A percentile compares a stretch with the other conserved stretches of the same genome.
Evolutionary conservation across 805 yeast species (phyloP).

Genomic region (Candida piceae): DNA sequence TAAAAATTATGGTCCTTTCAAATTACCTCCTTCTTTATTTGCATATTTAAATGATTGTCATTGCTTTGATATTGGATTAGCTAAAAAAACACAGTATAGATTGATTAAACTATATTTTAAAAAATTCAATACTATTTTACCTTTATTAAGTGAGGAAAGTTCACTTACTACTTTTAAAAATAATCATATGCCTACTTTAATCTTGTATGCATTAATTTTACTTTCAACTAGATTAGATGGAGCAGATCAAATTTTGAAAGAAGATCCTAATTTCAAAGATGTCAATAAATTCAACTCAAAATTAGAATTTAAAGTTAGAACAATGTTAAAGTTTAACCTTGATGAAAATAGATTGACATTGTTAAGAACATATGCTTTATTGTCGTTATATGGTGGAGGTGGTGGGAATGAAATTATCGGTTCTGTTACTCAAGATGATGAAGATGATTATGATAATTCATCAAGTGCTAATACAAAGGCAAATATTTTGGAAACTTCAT

Average conservation of each 20-base stretch:
- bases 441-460: not conserved
- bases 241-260: constrained; percentile 25
- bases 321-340: constrained; percentile 32
- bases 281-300: constrained; percentile 21
- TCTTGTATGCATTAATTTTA: constrained; percentile 39
- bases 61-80: constrained; percentile 12
- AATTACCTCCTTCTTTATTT: constrained; percentile 10
- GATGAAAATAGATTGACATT: constrained; percentile 35
- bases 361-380: constrained; percentile 31
- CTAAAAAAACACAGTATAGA: constrained; percentile 9
- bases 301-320: constrained; percentile 30
- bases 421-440: not conserved
- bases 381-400: constrained; percentile 37
- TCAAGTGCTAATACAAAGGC: not conserved
- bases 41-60: constrained; percentile 10
- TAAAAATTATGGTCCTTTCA: constrained; percentile 15
- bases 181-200: constrained; percentile 35
- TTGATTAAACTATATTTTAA: constrained; percentile 35
- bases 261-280: constrained; percentile 13
- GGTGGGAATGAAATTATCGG: constrained; percentile 3
- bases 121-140: constrained; percentile 36
- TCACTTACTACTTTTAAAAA: constrained; percentile 32
- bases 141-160: constrained; percentile 35
- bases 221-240: constrained; percentile 36
- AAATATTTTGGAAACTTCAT: constrained; percentile 26